Percentiles rank a stretch among this genome's conserved stretches.
These are phyloP conservation scores for Globisporangium takayamanum DNA, from an alignment of 352 stramenopile species.

Conservation along the genomic window DNA sequence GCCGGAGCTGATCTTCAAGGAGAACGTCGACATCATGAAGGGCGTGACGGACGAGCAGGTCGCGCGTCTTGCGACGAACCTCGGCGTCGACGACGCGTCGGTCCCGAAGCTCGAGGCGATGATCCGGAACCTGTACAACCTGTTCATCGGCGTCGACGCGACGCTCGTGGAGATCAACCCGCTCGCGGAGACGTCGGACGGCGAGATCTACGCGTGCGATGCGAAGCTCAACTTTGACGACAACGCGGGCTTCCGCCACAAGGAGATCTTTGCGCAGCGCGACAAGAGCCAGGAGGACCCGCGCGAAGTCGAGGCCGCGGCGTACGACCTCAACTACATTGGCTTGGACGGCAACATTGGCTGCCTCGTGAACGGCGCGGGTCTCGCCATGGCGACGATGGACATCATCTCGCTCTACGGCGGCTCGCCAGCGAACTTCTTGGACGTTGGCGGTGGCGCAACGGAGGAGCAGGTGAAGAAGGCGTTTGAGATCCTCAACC, in stretches of 20 bases:
- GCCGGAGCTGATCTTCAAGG: conserved; percentile 91
- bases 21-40: conserved; percentile 92
- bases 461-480: conserved; percentile 90
- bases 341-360: conserved; percentile 98
- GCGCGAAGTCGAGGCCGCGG: conserved; percentile 90
- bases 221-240: conserved; percentile 99
- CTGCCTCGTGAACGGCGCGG: conserved; percentile 99
- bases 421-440: conserved; percentile 97
- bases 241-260: conserved; percentile 97
- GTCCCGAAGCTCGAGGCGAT: conserved; percentile 60
- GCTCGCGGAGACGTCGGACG: conserved; percentile 94
- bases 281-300: conserved; percentile 94
- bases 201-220: conserved; percentile 94
- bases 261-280: conserved; percentile 88
- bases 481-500: conserved; percentile 80
- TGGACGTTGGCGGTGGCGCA: conserved; percentile 96
- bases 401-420: conserved; percentile 99
- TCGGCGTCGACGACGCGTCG: conserved; percentile 52
- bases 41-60: conserved; percentile 87
- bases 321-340: conserved; percentile 99
- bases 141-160: conserved; percentile 95
- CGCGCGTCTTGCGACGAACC: conserved; percentile 56
- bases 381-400: conserved; percentile 99
- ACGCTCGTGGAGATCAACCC: conserved; percentile 99
- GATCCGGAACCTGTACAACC: conserved; percentile 91